Percentiles rank a stretch among this genome's conserved stretches.
Conservation (phyloP, 768 basidiomycete genomes). For the Tricholoma sp. region DNA sequence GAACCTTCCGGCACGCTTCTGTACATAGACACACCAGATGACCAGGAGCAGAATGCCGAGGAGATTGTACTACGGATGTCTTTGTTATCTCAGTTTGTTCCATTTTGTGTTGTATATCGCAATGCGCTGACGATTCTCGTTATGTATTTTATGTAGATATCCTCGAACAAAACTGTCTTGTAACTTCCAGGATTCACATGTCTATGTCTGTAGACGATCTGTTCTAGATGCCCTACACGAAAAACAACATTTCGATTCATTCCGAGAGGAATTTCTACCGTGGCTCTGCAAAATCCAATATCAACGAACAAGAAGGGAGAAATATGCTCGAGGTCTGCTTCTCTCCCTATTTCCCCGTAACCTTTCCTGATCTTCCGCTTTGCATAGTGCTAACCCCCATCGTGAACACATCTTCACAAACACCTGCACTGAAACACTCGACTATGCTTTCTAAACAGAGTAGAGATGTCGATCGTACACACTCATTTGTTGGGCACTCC, state of each 20-base stretch:
- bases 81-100: constrained; percentile 56
- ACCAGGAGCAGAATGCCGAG: constrained; percentile 59
- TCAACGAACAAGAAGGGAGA: constrained; percentile 50
- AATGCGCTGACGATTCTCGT: not conserved
- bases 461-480: constrained; percentile 12
- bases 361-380: not conserved
- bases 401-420: constrained; percentile 40
- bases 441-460: constrained; percentile 32
- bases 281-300: constrained; percentile 90
- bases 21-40: constrained; percentile 68
- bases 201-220: constrained; percentile 78
- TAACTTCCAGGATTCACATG: constrained; percentile 77
- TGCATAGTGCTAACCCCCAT: constrained; percentile 41
- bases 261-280: constrained; percentile 87
- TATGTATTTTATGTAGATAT: constrained; percentile 46
- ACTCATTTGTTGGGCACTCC: constrained; percentile 11
- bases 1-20: constrained; percentile 58
- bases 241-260: constrained; percentile 70
- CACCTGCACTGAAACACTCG: constrained; percentile 55
- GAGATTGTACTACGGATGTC: constrained; percentile 74
- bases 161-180: constrained; percentile 66
- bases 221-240: constrained; percentile 67
- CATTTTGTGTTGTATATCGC: not conserved
- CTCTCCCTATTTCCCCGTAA: not conserved
- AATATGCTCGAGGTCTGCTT: constrained; percentile 51